Percentiles rank a stretch among this genome's conserved stretches.
Conservation (phyloP, 2,329 filamentous ascomycete genomes). For the Diaporthe capsici region DNA sequence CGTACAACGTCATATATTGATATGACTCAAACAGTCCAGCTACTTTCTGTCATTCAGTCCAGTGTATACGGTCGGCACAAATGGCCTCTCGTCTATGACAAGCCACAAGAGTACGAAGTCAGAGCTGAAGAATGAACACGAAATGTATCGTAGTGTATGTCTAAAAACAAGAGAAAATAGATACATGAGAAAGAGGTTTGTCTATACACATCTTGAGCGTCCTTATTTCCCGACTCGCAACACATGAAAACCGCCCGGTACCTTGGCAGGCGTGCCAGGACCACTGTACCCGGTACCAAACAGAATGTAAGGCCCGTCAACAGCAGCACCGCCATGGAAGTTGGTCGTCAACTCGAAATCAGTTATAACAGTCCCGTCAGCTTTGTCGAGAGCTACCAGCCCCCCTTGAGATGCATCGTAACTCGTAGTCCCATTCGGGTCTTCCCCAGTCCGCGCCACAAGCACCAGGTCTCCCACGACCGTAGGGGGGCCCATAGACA, state of each 20-base stretch:
- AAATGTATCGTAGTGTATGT: neutral
- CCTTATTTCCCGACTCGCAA: neutral
- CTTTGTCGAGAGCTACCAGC: neutral
- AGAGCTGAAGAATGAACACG: neutral
- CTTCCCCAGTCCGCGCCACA: neutral
- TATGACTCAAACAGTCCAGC: too few relatives aligned
- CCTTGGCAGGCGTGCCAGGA: neutral
- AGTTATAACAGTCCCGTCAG: neutral
- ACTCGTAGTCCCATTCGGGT: neutral
- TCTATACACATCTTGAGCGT: neutral
- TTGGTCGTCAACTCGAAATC: neutral
- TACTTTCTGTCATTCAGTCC: too few relatives aligned
- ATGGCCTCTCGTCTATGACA: neutral
- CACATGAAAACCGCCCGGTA: neutral
- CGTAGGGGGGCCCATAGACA: neutral
- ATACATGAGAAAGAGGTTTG: neutral
- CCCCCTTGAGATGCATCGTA: neutral
- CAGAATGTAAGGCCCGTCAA: neutral
- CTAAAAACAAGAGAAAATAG: neutral
- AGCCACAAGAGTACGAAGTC: neutral
- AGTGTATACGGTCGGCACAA: neutral
- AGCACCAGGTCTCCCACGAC: conserved; percentile 5
- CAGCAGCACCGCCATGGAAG: neutral
- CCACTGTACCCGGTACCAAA: neutral
- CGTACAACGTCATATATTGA: too few relatives aligned